A percentile compares a stretch with the other conserved stretches of the same genome.
Evolutionary conservation across 305 asterid genomes (phyloP).

Genomic region (Striga hermonthica): DNA sequence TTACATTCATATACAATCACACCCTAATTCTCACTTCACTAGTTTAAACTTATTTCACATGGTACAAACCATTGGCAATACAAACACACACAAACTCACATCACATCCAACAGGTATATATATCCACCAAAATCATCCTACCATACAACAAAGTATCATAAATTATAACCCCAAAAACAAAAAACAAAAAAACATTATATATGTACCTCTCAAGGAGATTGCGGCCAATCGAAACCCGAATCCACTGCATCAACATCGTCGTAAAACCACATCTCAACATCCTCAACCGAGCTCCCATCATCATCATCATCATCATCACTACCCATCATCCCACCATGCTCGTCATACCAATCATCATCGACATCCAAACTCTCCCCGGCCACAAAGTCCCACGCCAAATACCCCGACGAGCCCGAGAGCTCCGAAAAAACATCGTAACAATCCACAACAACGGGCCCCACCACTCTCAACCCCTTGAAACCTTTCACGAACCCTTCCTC

Average conservation of each 20-base stretch:
- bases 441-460: conserved; percentile 66
- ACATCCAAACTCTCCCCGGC: conserved; percentile 41
- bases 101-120: too few species aligned
- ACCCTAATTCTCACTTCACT: too few species aligned
- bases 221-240: conserved; percentile 69
- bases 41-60: too few species aligned
- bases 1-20: too few species aligned
- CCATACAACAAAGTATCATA: too few species aligned
- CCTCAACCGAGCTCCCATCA: conserved; percentile 48
- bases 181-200: too few species aligned
- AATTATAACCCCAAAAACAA: too few species aligned
- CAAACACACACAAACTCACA: too few species aligned
- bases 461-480: conserved; percentile 49
- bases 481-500: conserved; percentile 54
- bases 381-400: conserved; percentile 66
- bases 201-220: conserved; percentile 47
- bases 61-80: too few species aligned
- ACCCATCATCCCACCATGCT: background rate
- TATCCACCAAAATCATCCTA: too few species aligned
- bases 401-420: conserved; percentile 37
- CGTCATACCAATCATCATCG: conserved; percentile 28
- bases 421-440: conserved; percentile 55
- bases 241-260: conserved; percentile 50
- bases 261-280: conserved; percentile 57
- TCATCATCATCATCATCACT: conserved; percentile 36